Percentiles rank a stretch among this genome's conserved stretches.
Conservation (phyloP, 257 asterid genomes). For the Solanum pimpinellifolium region DNA sequence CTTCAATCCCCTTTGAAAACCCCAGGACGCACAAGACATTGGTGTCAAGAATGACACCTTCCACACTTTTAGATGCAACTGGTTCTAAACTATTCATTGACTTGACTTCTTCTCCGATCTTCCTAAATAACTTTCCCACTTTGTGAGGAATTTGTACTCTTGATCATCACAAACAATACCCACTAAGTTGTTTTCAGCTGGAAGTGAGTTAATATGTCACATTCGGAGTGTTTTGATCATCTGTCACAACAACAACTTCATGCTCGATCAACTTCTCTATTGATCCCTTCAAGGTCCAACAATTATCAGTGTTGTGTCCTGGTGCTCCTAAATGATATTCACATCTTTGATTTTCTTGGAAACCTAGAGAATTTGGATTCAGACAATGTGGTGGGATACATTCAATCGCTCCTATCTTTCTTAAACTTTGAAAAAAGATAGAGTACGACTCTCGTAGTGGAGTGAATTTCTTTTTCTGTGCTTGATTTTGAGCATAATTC, state of each 20-base stretch:
- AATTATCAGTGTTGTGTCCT: too few species aligned
- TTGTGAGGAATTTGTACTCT: background rate
- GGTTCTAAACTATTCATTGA: background rate
- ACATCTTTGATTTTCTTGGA: too few species aligned
- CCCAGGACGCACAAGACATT: background rate
- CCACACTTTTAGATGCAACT: background rate
- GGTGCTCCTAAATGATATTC: too few species aligned
- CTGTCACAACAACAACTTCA: background rate
- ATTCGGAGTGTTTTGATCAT: background rate
- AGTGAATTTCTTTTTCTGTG: too few species aligned
- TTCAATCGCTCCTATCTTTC: too few species aligned
- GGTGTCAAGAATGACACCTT: background rate
- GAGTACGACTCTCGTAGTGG: too few species aligned
- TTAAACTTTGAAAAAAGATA: too few species aligned
- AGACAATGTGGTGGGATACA: too few species aligned
- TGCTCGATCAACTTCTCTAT: background rate
- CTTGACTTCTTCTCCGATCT: background rate
- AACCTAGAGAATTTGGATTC: too few species aligned
- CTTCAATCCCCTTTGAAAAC: background rate
- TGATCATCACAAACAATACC: background rate
- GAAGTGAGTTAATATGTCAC: background rate
- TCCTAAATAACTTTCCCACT: background rate
- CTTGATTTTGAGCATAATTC: too few species aligned
- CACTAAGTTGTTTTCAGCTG: background rate
- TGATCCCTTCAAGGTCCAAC: too few species aligned